phyloP scores from a whole-genome alignment of 495 filamentous ascomycete species.

The Aspergillus sclerotiicarbonarius region DNA sequence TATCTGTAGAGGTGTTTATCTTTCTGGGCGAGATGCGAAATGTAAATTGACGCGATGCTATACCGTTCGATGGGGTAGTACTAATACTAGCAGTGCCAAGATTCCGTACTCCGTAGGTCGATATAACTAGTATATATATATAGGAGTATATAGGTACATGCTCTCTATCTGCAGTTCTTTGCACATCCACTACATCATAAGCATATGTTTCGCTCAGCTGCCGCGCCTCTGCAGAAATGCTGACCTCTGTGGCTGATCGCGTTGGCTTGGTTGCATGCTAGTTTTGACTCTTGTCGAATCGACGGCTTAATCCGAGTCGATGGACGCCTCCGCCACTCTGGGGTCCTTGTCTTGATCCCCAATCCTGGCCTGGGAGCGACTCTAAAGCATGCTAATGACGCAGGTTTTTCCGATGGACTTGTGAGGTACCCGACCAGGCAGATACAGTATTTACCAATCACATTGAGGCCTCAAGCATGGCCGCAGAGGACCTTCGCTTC shows the following conservation, averaged over 20 bases:
- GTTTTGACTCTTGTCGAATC: background rate
- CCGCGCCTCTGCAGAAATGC: conserved; percentile 2
- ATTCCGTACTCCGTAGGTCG: background rate
- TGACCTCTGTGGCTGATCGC: conserved; percentile 5
- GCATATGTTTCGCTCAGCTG: background rate
- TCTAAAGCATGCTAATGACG: background rate
- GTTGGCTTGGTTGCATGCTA: background rate
- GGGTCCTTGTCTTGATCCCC: background rate
- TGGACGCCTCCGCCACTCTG: background rate
- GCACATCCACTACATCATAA: background rate
- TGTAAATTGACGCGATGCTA: background rate
- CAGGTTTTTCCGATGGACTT: background rate
- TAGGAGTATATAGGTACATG: background rate
- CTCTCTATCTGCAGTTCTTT: background rate
- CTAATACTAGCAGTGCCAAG: background rate
- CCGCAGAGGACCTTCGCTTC: background rate
- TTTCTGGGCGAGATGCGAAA: background rate
- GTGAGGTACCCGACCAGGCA: background rate
- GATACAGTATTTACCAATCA: background rate
- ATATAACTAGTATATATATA: too few species aligned
- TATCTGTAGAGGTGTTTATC: background rate
- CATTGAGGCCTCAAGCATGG: background rate
- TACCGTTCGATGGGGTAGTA: background rate
- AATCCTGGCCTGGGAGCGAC: background rate
- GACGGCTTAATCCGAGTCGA: background rate